A percentile compares a stretch with the other conserved stretches of the same genome.
Evolutionary conservation across 306 rosid species (phyloP).

Genomic region (Medicago truncatula): DNA sequence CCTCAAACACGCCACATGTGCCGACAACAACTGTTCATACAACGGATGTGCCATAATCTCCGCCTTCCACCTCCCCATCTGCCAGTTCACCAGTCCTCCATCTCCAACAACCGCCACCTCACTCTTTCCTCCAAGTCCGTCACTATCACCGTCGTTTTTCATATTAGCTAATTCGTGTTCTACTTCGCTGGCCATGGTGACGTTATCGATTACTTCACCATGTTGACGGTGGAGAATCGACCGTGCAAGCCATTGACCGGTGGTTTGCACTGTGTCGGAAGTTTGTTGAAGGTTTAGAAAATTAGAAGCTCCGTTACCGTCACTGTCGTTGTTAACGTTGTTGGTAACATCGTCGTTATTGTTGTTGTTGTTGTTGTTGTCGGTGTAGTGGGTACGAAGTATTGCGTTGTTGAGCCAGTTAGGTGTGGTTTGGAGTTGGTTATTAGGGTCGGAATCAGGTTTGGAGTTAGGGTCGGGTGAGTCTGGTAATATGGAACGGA

Average conservation of each 20-base stretch:
- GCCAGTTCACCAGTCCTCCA: slow-evolving; percentile 77
- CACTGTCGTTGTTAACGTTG: neutral
- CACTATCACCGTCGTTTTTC: slow-evolving; percentile 34
- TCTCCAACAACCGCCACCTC: slow-evolving; percentile 41
- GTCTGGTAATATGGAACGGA: slow-evolving; percentile 52
- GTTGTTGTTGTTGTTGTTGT: neutral
- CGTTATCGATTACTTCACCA: slow-evolving; percentile 68
- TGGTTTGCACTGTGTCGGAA: slow-evolving; percentile 47
- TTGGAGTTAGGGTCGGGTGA: slow-evolving; percentile 62
- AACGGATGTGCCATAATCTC: slow-evolving; percentile 90
- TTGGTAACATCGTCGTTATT: neutral
- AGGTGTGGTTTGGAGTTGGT: slow-evolving; percentile 68
- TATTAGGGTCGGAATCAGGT: slow-evolving; percentile 47
- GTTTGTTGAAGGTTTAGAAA: slow-evolving; percentile 79
- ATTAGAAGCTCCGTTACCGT: slow-evolving; percentile 42
- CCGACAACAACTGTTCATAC: slow-evolving; percentile 89
- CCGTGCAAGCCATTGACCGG: slow-evolving; percentile 75
- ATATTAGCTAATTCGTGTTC: slow-evolving; percentile 55
- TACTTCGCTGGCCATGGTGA: slow-evolving; percentile 43
- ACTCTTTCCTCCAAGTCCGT: neutral
- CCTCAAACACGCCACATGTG: slow-evolving; percentile 93
- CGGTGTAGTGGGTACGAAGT: slow-evolving; percentile 61
- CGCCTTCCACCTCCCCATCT: slow-evolving; percentile 79
- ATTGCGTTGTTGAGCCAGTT: slow-evolving; percentile 89
- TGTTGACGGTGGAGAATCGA: slow-evolving; percentile 75